Percentiles rank a stretch among this genome's conserved stretches.
Evolutionary conservation across 2,329 filamentous ascomycete species (phyloP).

Genomic region (Scytalidium sp.): DNA sequence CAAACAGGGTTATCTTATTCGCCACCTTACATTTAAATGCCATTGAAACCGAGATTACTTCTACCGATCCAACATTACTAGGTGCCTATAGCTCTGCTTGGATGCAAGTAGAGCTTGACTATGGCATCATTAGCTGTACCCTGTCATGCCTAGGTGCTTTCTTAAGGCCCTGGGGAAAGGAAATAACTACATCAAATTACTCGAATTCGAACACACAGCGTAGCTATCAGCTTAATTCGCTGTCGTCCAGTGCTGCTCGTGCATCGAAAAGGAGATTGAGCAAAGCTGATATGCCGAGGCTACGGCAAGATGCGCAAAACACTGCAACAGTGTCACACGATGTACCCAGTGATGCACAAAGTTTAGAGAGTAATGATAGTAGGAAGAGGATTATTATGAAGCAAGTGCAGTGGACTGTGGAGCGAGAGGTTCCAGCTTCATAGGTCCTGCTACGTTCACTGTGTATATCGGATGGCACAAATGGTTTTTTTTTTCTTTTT

Average conservation of each 20-base stretch:
- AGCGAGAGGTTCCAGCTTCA: too few relatives aligned
- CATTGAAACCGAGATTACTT: conserved; percentile 25
- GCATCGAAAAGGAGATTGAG: background rate
- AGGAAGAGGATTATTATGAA: background rate
- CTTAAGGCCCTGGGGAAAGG: background rate
- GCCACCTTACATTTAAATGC: conserved; percentile 34
- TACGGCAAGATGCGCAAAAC: background rate
- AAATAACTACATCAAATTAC: background rate
- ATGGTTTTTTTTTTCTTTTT: too few relatives aligned
- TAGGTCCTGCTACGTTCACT: too few relatives aligned
- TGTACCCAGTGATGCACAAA: background rate
- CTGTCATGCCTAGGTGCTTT: conserved; percentile 41
- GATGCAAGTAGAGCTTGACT: conserved; percentile 37
- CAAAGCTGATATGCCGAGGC: background rate
- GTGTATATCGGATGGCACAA: too few relatives aligned
- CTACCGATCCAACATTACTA: conserved; percentile 32
- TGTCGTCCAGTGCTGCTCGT: background rate
- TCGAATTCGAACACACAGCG: background rate
- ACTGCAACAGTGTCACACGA: background rate
- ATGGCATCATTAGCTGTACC: conserved; percentile 36
- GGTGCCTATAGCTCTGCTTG: conserved; percentile 33
- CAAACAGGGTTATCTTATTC: conserved; percentile 28
- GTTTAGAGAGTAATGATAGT: background rate
- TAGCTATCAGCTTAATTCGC: background rate
- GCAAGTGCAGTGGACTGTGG: background rate